phyloP scores from a whole-genome alignment of 2,329 filamentous ascomycete genomes.

The Ophiostoma quercus region DNA sequence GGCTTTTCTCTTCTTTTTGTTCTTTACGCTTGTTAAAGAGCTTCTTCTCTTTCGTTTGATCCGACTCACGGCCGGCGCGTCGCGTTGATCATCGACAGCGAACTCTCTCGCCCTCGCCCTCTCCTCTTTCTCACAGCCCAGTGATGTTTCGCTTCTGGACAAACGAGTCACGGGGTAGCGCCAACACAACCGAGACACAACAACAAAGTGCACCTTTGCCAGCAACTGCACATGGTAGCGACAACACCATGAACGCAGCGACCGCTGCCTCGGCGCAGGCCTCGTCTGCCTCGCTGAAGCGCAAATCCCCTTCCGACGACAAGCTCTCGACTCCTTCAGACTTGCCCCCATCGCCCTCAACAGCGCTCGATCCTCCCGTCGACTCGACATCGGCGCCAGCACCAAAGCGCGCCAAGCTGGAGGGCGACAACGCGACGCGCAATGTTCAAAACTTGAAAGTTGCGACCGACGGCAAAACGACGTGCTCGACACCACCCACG shows the following conservation, averaged over 20 bases:
- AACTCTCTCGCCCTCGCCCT: neutral
- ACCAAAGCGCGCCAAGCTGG: slow-evolving; percentile 32
- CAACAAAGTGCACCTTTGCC: neutral
- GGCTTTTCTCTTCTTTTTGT: slow-evolving; percentile 16
- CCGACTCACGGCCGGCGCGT: slow-evolving; percentile 18
- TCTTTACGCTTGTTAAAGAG: neutral
- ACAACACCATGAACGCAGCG: slow-evolving; percentile 14
- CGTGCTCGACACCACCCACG: slow-evolving; percentile 24
- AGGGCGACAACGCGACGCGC: slow-evolving; percentile 29
- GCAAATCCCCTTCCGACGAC: slow-evolving; percentile 22
- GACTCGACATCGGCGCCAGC: neutral
- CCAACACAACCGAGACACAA: slow-evolving; percentile 41
- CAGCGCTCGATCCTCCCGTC: neutral
- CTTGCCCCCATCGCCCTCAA: slow-evolving; percentile 22
- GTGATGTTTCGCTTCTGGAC: slow-evolving; percentile 61
- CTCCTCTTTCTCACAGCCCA: slow-evolving; percentile 33
- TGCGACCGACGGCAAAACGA: neutral
- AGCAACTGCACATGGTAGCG: neutral
- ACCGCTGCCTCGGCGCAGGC: slow-evolving; percentile 15
- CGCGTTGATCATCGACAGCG: slow-evolving; percentile 16
- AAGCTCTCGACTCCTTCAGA: neutral
- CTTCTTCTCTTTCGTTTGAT: slow-evolving; percentile 7
- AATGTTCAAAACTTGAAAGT: neutral
- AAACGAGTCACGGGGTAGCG: slow-evolving; percentile 53
- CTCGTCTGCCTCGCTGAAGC: slow-evolving; percentile 24